Evolutionary conservation across 2,329 filamentous ascomycete genomes (phyloP), one percentile per base, ranked within the genome.

Genomic region (Claviceps africana): DNA sequence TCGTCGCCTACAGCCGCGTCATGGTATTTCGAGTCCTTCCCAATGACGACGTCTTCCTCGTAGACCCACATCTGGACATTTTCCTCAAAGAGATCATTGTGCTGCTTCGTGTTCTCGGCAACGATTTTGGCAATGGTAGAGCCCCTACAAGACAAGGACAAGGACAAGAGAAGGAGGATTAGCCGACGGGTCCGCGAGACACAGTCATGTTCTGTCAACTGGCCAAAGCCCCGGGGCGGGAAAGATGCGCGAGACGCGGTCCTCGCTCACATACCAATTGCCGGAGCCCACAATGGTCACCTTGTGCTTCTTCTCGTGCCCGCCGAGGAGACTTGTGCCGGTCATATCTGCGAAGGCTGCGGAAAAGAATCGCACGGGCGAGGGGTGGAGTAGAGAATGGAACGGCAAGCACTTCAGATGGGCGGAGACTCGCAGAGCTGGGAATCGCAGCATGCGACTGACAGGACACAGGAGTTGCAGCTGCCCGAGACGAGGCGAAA

Each of bases 51-150:
- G 25, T 95, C 80, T 69, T 98, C 93, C 70, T 98, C 93, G 65
- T 82, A 96, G 63, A 98, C 94, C 93, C 93, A 98, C 93, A 98
- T 97, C 70, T 95, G 88, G 50, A 98, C 89, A 56, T 88, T 76
- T 66, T 84, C 74, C 64, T 97, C 87, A 65, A 97, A 98, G 45
- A 96, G 65, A 31, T 88, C 78, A 10, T 82, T 77, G 70, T 95
- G 76, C 57, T 78, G 82, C 56, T 78, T 81, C 39, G 88, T 86
- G 72, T 95, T 98, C 70, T 98, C 91, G 60, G 90, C 90, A 50
- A 96, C 80, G 56, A 98, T 94, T 72, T 98, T 98, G 66, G 90
- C 83, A 70, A 98, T 96, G 54, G 93, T 95, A 55, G 89, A 95
- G 61, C 93, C 93, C 90, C 87, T 93, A 22, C 4, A 19, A 15